phyloP scores from a whole-genome alignment of 1,139 yeast species.

The Kluyveromyces marxianus region DNA sequence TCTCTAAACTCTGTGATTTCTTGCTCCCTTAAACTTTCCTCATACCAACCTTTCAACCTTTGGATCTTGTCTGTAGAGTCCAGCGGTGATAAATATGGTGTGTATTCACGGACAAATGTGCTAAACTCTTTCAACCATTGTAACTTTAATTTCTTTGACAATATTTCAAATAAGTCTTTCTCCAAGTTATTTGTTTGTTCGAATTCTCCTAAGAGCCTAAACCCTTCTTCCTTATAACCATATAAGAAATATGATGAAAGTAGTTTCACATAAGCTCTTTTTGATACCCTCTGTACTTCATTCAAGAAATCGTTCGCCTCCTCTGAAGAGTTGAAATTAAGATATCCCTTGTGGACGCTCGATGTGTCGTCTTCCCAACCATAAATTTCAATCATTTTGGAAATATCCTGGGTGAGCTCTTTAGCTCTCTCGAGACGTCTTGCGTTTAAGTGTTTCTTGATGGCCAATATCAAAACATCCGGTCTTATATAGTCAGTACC shows the following conservation, averaged over 20 bases:
- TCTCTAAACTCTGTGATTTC: constrained; percentile 9
- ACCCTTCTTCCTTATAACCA: constrained; percentile 12
- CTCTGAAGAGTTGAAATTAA: constrained; percentile 17
- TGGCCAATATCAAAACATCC: constrained; percentile 20
- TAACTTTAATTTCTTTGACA: constrained; percentile 16
- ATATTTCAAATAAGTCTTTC: constrained; percentile 7
- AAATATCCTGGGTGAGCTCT: constrained; percentile 15
- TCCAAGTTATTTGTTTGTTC: constrained; percentile 10
- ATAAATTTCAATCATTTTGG: constrained; percentile 11
- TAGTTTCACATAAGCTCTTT: constrained; percentile 17
- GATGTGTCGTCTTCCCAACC: constrained; percentile 14
- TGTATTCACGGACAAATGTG: constrained; percentile 11
- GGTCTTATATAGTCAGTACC: constrained; percentile 17
- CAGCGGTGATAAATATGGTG: constrained; percentile 9
- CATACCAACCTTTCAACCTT: constrained; percentile 12
- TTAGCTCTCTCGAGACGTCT: constrained; percentile 14
- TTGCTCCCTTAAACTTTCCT: constrained; percentile 9
- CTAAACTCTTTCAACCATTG: constrained; percentile 18
- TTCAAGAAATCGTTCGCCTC: constrained; percentile 24
- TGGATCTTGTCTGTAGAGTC: constrained; percentile 6
- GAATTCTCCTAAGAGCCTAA: constrained; percentile 13
- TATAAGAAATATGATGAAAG: constrained; percentile 18
- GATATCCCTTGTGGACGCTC: background rate
- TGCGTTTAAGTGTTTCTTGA: constrained; percentile 18
- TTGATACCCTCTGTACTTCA: constrained; percentile 16